These are phyloP conservation scores for Chloromonas sp. DNA, from an alignment of 163 green algal genomes.

Conservation along the genomic window DNA sequence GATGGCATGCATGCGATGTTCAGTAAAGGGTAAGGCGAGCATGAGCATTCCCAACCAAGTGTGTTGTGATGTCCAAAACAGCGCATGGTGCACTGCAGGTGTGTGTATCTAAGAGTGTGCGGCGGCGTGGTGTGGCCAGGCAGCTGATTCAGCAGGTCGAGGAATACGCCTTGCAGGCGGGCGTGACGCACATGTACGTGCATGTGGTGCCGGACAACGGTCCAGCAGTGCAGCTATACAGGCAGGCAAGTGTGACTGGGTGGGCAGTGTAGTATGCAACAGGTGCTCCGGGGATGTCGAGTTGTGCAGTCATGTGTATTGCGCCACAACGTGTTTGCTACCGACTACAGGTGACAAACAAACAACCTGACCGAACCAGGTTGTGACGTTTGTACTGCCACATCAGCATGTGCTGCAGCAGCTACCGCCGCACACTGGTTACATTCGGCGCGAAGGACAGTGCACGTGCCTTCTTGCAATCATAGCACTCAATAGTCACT, in stretches of 20 bases:
- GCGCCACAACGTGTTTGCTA: too few species aligned
- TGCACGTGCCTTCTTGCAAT: too few species aligned
- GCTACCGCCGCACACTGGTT: background rate
- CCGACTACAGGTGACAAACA: too few species aligned
- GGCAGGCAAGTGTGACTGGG: constrained; percentile 8
- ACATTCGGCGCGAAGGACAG: too few species aligned
- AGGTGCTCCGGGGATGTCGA: background rate
- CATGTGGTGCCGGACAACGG: constrained; percentile 46
- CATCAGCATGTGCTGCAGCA: background rate
- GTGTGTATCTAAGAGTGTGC: constrained; percentile 52
- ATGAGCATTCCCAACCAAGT: too few species aligned
- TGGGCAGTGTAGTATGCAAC: background rate
- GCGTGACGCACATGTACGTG: constrained; percentile 41
- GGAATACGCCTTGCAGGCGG: constrained; percentile 1
- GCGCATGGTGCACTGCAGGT: constrained; percentile 13
- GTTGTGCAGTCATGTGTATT: background rate
- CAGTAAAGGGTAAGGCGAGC: too few species aligned
- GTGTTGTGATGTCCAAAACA: too few species aligned
- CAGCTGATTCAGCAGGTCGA: constrained; percentile 15
- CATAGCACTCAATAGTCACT: too few species aligned
- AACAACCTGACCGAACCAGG: too few species aligned
- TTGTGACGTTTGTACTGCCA: too few species aligned
- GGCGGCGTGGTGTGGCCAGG: constrained; percentile 46
- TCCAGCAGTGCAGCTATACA: constrained; percentile 31
- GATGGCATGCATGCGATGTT: too few species aligned